A percentile compares a stretch with the other conserved stretches of the same genome.
These are phyloP conservation scores for Solidago caesia DNA, from an alignment of 129 eudicot species.

Conservation along the genomic window DNA sequence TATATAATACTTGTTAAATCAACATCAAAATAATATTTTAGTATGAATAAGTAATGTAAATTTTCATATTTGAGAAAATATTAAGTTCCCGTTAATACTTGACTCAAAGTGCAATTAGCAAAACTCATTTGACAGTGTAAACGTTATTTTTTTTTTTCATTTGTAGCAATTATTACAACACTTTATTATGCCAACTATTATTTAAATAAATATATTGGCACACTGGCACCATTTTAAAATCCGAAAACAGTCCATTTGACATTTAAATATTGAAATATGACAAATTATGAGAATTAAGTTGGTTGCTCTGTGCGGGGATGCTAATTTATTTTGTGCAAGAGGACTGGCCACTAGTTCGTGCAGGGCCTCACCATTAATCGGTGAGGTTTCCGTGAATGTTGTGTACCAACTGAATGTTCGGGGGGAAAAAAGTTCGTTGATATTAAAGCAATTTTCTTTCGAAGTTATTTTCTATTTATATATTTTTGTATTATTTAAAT, in stretches of 20 bases:
- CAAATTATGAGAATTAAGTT: slow-evolving; percentile 10
- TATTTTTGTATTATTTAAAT: no score
- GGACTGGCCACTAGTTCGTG: slow-evolving; percentile 2
- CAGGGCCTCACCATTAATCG: no score
- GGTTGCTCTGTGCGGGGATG: not conserved
- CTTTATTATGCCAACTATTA: not conserved
- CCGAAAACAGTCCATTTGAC: slow-evolving; percentile 10
- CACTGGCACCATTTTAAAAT: slow-evolving; percentile 1
- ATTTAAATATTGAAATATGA: slow-evolving; percentile 4
- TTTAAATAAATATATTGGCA: slow-evolving; percentile 1
- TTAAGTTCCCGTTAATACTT: no score
- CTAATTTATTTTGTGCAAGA: not conserved
- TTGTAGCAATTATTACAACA: not conserved
- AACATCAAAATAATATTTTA: no score
- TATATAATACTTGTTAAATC: no score
- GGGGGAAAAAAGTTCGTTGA: no score
- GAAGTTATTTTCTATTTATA: not conserved
- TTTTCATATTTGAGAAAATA: no score
- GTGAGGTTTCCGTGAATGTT: no score
- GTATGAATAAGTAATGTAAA: no score
- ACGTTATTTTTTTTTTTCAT: not conserved
- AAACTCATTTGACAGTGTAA: no score
- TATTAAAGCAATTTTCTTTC: not conserved
- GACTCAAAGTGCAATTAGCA: no score
- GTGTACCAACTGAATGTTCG: no score